These are phyloP conservation scores for Thermothelomyces thermophilus DNA, from an alignment of 2,329 filamentous ascomycete species.

Conservation along the genomic window DNA sequence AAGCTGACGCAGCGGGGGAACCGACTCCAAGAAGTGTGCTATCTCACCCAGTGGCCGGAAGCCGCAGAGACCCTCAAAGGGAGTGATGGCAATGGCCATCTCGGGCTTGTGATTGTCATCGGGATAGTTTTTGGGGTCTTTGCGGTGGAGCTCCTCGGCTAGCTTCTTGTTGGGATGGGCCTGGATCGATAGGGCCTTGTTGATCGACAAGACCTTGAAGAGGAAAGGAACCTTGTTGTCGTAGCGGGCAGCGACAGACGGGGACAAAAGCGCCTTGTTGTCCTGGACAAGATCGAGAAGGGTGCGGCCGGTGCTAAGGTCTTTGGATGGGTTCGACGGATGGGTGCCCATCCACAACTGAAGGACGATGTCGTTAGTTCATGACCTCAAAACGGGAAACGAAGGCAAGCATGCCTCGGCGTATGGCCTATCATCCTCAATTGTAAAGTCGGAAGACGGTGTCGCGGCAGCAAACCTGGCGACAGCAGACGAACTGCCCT, in stretches of 20 bases:
- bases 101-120: constrained; percentile 99
- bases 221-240: constrained; percentile 83
- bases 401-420: constrained; percentile 62
- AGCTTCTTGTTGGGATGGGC: constrained; percentile 95
- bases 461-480: constrained; percentile 87
- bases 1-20: constrained; percentile 54
- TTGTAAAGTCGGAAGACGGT: constrained; percentile 62
- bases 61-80: constrained; percentile 92
- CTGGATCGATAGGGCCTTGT: constrained; percentile 94
- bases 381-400: not conserved
- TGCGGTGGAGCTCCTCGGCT: constrained; percentile 78
- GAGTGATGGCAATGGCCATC: constrained; percentile 96
- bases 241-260: constrained; percentile 66
- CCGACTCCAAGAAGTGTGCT: constrained; percentile 64
- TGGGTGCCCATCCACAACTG: constrained; percentile 99
- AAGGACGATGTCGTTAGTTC: not conserved
- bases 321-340: constrained; percentile 88
- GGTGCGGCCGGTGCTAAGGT: constrained; percentile 73
- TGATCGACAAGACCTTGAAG: constrained; percentile 95
- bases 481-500: constrained; percentile 78
- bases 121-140: constrained; percentile 89
- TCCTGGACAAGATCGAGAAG: constrained; percentile 83
- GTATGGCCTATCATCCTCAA: constrained; percentile 85
- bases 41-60: constrained; percentile 88
- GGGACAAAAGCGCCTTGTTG: constrained; percentile 75